A percentile compares a stretch with the other conserved stretches of the same genome.
Conservation (phyloP, 192 early-diverging fungal species). For the Coemansia sp. region DNA sequence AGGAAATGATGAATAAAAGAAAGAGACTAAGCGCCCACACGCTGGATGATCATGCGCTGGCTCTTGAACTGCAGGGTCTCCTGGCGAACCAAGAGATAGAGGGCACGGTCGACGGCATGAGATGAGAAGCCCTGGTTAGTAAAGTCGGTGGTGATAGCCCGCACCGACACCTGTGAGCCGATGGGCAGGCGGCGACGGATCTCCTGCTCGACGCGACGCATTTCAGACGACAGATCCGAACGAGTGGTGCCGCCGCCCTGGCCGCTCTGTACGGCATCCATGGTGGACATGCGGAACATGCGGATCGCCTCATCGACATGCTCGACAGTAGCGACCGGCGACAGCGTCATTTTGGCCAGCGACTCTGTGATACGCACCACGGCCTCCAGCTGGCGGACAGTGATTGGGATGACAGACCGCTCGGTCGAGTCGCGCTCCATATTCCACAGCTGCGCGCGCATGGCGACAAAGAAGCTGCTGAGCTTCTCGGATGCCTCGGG, state of each 20-base stretch:
- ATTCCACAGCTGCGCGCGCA: slow-evolving; percentile 81
- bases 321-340: slow-evolving; percentile 77
- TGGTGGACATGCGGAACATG: slow-evolving; percentile 96
- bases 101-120: slow-evolving; percentile 68
- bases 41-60: slow-evolving; percentile 66
- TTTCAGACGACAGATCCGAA: slow-evolving; percentile 71
- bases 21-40: slow-evolving; percentile 48
- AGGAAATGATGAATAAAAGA: neutral
- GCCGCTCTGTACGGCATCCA: slow-evolving; percentile 93
- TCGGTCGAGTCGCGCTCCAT: slow-evolving; percentile 73
- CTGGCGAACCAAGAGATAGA: slow-evolving; percentile 79
- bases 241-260: slow-evolving; percentile 79
- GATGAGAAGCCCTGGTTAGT: slow-evolving; percentile 54
- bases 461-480: slow-evolving; percentile 89
- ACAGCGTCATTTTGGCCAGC: slow-evolving; percentile 92
- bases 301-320: slow-evolving; percentile 98
- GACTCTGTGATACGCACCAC: slow-evolving; percentile 98
- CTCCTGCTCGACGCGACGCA: slow-evolving; percentile 80
- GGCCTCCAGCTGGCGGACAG: slow-evolving; percentile 95
- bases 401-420: slow-evolving; percentile 93
- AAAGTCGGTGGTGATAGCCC: slow-evolving; percentile 67
- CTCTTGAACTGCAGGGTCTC: slow-evolving; percentile 82
- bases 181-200: slow-evolving; percentile 86
- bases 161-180: slow-evolving; percentile 75
- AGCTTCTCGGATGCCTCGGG: slow-evolving; percentile 90